These are phyloP conservation scores for Debaryomyces tyrocola DNA, from an alignment of 805 yeast genomes.

Conservation along the genomic window DNA sequence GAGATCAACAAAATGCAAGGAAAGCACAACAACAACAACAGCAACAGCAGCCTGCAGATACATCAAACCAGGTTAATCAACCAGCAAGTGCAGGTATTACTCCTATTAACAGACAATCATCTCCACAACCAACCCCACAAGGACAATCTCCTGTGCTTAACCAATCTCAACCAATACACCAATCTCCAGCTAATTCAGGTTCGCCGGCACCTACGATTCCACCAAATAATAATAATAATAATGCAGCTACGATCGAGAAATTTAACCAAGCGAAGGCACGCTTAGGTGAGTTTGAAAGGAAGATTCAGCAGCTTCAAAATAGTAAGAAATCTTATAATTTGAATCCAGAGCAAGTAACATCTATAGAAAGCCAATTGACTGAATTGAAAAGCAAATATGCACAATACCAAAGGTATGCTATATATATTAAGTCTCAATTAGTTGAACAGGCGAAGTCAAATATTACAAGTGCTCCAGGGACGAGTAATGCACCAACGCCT, in stretches of 20 bases:
- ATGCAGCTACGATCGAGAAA: slow-evolving; percentile 34
- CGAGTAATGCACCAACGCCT: slow-evolving; percentile 7
- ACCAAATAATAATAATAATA: neutral
- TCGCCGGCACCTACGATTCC: neutral
- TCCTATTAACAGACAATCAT: neutral
- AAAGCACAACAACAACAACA: slow-evolving; percentile 25
- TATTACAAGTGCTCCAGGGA: slow-evolving; percentile 6
- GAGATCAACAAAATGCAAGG: slow-evolving; percentile 41
- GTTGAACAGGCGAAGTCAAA: slow-evolving; percentile 28
- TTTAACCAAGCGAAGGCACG: slow-evolving; percentile 46
- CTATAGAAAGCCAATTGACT: slow-evolving; percentile 49
- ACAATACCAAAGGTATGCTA: slow-evolving; percentile 51
- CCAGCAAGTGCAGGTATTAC: neutral
- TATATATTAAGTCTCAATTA: slow-evolving; percentile 44
- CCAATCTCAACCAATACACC: slow-evolving; percentile 1
- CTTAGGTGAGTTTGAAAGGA: slow-evolving; percentile 50
- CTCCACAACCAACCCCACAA: slow-evolving; percentile 1
- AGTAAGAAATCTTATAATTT: slow-evolving; percentile 45
- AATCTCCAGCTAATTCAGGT: slow-evolving; percentile 5
- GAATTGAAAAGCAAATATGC: slow-evolving; percentile 47
- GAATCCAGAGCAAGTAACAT: slow-evolving; percentile 45
- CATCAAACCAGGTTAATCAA: neutral
- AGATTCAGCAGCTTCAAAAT: slow-evolving; percentile 50
- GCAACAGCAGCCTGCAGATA: slow-evolving; percentile 16
- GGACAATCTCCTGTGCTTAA: slow-evolving; percentile 4